These are phyloP conservation scores for Botrytis medusae DNA, from an alignment of 2,329 filamentous ascomycete species.

Conservation along the genomic window DNA sequence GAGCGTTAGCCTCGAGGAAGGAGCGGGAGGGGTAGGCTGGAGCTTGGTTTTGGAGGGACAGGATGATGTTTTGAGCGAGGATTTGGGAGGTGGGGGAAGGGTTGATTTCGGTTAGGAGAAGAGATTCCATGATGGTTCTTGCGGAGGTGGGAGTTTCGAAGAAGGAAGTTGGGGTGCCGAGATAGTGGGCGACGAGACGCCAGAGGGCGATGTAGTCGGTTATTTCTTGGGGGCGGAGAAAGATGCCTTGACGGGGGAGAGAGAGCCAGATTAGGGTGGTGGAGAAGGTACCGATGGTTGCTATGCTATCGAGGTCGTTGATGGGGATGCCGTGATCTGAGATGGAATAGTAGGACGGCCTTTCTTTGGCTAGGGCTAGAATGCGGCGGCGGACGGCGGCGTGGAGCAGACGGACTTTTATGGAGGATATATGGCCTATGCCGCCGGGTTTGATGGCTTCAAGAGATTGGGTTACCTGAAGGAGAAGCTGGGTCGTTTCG, in stretches of 20 bases:
- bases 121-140: slow-evolving; percentile 64
- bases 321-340: slow-evolving; percentile 63
- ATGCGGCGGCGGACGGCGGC: slow-evolving; percentile 66
- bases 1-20: slow-evolving; percentile 66
- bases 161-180: slow-evolving; percentile 65
- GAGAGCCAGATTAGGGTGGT: slow-evolving; percentile 65
- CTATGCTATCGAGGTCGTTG: slow-evolving; percentile 73
- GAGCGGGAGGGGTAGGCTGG: slow-evolving; percentile 64
- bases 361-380: slow-evolving; percentile 54
- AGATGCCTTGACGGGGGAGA: slow-evolving; percentile 72
- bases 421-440: slow-evolving; percentile 61
- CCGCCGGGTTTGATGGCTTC: slow-evolving; percentile 67
- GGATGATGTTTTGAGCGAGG: slow-evolving; percentile 74
- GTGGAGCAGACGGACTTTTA: slow-evolving; percentile 69
- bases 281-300: slow-evolving; percentile 70
- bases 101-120: slow-evolving; percentile 64
- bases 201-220: slow-evolving; percentile 72
- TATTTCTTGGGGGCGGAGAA: slow-evolving; percentile 59
- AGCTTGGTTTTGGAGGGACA: slow-evolving; percentile 62
- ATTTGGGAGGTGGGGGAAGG: slow-evolving; percentile 62
- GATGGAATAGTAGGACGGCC: slow-evolving; percentile 62
- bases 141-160: slow-evolving; percentile 58
- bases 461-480: slow-evolving; percentile 67
- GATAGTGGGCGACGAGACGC: slow-evolving; percentile 70
- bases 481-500: slow-evolving; percentile 74